phyloP scores from a whole-genome alignment of 768 basidiomycete species.

The Rossbeevera mucosa region DNA sequence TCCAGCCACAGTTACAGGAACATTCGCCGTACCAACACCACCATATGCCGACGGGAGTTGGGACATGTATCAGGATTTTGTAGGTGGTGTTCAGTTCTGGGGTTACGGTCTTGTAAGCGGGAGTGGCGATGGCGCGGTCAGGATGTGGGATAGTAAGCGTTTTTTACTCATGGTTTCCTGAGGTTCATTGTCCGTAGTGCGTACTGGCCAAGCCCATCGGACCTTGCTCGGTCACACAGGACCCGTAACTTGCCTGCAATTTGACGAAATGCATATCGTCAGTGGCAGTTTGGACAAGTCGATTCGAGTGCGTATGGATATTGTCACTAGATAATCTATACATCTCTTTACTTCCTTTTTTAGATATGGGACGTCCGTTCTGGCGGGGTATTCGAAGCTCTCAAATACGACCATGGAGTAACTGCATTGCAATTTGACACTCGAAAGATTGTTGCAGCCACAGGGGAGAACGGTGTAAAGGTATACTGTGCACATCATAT shows the following conservation, averaged over 20 bases:
- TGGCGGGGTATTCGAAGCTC: conserved; percentile 81
- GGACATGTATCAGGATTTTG: conserved; percentile 96
- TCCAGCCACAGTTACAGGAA: conserved; percentile 50
- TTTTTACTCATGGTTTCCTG: not conserved
- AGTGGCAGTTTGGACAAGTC: conserved; percentile 94
- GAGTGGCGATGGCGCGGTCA: conserved; percentile 92
- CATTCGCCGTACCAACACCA: conserved; percentile 80
- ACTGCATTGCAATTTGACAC: conserved; percentile 93
- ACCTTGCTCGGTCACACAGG: conserved; percentile 90
- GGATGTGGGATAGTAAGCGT: conserved; percentile 98
- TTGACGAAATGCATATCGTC: conserved; percentile 91
- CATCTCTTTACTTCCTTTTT: not conserved
- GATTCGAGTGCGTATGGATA: conserved; percentile 57
- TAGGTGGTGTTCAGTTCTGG: conserved; percentile 98
- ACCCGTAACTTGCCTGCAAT: conserved; percentile 91
- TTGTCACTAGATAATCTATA: not conserved
- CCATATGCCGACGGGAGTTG: conserved; percentile 86
- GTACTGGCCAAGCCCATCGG: conserved; percentile 94
- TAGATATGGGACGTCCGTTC: conserved; percentile 97
- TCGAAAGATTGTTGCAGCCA: conserved; percentile 86
- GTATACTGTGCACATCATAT: conserved; percentile 36
- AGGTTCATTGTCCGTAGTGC: conserved; percentile 54
- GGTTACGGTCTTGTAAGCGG: conserved; percentile 96
- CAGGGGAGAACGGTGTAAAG: conserved; percentile 92
- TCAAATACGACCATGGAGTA: conserved; percentile 87